Evolutionary conservation across 2,329 filamentous ascomycete genomes (phyloP).

Genomic region (Ophiostoma quercus): DNA sequence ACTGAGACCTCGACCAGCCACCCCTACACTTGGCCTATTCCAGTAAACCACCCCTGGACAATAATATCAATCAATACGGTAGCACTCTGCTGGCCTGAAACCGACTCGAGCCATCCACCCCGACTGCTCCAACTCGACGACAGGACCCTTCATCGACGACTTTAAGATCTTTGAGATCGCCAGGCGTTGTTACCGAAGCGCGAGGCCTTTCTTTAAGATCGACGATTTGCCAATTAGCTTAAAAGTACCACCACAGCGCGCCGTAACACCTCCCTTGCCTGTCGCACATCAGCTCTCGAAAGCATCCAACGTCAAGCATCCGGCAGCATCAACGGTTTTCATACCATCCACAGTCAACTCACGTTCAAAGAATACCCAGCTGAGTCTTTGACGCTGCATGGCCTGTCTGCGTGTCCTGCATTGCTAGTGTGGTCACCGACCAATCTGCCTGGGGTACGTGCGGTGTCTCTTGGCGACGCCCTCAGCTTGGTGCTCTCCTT

Average conservation of each 20-base stretch:
- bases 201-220: not conserved
- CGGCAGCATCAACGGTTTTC: not conserved
- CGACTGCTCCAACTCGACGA: not conserved
- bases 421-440: slow-evolving; percentile 15
- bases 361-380: not conserved
- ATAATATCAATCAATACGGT: not conserved
- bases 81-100: slow-evolving; percentile 3
- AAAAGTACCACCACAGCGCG: not conserved
- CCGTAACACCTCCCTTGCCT: not conserved
- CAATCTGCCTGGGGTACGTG: slow-evolving; percentile 19
- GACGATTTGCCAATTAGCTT: not conserved
- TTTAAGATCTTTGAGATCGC: not conserved
- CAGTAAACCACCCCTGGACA: not conserved
- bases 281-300: not conserved
- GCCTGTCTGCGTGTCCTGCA: slow-evolving; percentile 16
- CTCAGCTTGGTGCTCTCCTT: not conserved
- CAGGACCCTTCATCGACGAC: not conserved
- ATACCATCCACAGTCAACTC: not conserved
- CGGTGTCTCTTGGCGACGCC: slow-evolving; percentile 5
- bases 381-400: slow-evolving; percentile 16
- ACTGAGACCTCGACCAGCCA: not conserved
- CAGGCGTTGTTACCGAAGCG: not conserved
- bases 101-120: not conserved
- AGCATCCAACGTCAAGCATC: not conserved
- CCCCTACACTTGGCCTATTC: not conserved